Percentiles rank a stretch among this genome's conserved stretches.
These are phyloP conservation scores for Lachnellula hyalina DNA, from an alignment of 2,329 filamentous ascomycete genomes.

Conservation along the genomic window DNA sequence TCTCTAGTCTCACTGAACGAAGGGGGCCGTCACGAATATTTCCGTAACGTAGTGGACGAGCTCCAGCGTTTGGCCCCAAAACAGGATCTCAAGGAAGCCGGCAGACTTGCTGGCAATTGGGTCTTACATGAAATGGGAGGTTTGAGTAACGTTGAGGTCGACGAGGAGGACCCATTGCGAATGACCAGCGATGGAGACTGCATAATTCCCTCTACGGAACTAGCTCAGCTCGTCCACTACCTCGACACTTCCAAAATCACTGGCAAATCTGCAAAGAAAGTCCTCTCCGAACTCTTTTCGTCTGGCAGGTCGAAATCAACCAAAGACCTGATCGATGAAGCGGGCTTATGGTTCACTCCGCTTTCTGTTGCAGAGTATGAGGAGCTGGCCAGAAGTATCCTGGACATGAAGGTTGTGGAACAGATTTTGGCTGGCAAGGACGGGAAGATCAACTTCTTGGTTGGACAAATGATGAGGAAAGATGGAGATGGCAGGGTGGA, in stretches of 20 bases:
- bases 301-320: slow-evolving; percentile 26
- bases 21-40: slow-evolving; percentile 77
- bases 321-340: slow-evolving; percentile 47
- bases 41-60: slow-evolving; percentile 57
- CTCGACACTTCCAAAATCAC: slow-evolving; percentile 42
- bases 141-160: slow-evolving; percentile 46
- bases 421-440: slow-evolving; percentile 56
- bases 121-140: slow-evolving; percentile 72
- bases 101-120: slow-evolving; percentile 55
- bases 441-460: slow-evolving; percentile 63
- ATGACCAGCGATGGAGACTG: slow-evolving; percentile 24
- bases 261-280: slow-evolving; percentile 53
- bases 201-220: slow-evolving; percentile 20
- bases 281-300: slow-evolving; percentile 50
- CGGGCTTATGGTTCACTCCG: slow-evolving; percentile 49
- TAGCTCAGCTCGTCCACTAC: slow-evolving; percentile 41
- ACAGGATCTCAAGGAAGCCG: slow-evolving; percentile 27
- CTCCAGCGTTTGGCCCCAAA: slow-evolving; percentile 7
- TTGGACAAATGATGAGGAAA: slow-evolving; percentile 62
- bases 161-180: slow-evolving; percentile 22
- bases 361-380: slow-evolving; percentile 52
- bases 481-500: slow-evolving; percentile 58
- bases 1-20: slow-evolving; percentile 73
- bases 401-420: slow-evolving; percentile 52
- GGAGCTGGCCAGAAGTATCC: slow-evolving; percentile 45